phyloP scores from a whole-genome alignment of 768 basidiomycete species.

The Fibroporia radiculosa region DNA sequence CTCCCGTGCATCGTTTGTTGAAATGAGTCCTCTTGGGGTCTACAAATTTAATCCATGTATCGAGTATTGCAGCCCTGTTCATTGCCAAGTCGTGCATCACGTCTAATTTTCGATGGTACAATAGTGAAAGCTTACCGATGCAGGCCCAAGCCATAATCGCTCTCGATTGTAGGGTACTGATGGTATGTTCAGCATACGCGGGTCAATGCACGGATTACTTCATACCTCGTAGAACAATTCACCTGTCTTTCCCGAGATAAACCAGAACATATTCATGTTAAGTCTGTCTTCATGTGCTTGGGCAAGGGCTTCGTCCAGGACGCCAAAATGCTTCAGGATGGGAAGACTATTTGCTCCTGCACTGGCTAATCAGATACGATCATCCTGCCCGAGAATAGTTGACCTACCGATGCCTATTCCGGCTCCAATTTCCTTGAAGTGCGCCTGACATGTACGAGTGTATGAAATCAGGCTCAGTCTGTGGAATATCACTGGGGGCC shows the following conservation, averaged over 20 bases:
- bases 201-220: not conserved
- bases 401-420: constrained; percentile 41
- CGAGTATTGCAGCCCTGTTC: constrained; percentile 40
- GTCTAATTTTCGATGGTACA: not conserved
- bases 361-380: not conserved
- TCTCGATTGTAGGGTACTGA: constrained; percentile 26
- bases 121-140: constrained; percentile 30
- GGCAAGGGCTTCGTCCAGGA: constrained; percentile 35
- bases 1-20: constrained; percentile 36
- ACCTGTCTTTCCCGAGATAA: constrained; percentile 33
- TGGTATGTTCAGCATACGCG: not conserved
- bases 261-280: constrained; percentile 27
- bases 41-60: constrained; percentile 36
- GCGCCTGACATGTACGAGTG: constrained; percentile 24
- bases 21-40: constrained; percentile 38
- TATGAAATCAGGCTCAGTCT: not conserved
- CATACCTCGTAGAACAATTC: constrained; percentile 39
- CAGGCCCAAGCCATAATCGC: constrained; percentile 36
- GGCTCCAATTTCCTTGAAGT: constrained; percentile 48
- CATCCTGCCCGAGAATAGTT: not conserved
- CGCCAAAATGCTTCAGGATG: constrained; percentile 35
- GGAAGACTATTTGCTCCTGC: constrained; percentile 44
- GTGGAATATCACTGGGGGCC: not conserved
- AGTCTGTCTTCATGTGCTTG: constrained; percentile 28
- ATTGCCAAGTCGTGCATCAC: not conserved